Percentiles rank a stretch among this genome's conserved stretches.
Evolutionary conservation across 805 yeast genomes (phyloP).

Genomic region (Teunomyces stri): DNA sequence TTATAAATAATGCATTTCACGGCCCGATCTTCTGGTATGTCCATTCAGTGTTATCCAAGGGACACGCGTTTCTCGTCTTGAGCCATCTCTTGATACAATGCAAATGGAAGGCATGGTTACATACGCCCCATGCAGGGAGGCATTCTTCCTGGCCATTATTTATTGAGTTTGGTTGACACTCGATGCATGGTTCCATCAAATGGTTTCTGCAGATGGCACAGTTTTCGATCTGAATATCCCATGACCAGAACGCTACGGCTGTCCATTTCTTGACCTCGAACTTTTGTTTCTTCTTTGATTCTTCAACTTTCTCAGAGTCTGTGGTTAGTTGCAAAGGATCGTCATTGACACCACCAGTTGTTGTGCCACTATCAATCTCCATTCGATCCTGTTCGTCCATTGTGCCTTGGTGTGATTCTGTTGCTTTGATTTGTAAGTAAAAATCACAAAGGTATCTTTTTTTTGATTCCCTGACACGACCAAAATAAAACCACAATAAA

Average conservation of each 20-base stretch:
- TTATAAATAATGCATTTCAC: constrained; percentile 18
- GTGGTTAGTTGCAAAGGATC: constrained; percentile 14
- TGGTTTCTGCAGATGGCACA: constrained; percentile 99
- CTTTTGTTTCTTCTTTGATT: constrained; percentile 36
- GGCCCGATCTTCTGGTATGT: constrained; percentile 65
- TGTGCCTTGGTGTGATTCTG: constrained; percentile 5
- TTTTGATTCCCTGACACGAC: background rate
- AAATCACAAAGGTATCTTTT: background rate
- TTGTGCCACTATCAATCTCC: constrained; percentile 33
- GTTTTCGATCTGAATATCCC: constrained; percentile 94
- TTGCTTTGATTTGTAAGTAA: background rate
- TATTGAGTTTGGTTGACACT: constrained; percentile 84
- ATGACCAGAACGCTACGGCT: constrained; percentile 99
- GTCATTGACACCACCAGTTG: background rate
- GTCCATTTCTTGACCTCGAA: constrained; percentile 98
- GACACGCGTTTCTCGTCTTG: constrained; percentile 93
- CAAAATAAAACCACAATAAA: background rate
- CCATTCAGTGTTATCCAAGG: constrained; percentile 94
- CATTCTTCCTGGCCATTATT: constrained; percentile 67
- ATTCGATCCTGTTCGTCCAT: constrained; percentile 21
- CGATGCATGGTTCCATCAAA: constrained; percentile 97
- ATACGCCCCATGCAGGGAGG: constrained; percentile 94
- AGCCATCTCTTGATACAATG: constrained; percentile 97
- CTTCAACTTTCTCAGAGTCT: constrained; percentile 16
- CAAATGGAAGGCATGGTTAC: constrained; percentile 97